Conservation (phyloP, 2,329 filamentous ascomycete species). For the Beauveria sp. region DNA sequence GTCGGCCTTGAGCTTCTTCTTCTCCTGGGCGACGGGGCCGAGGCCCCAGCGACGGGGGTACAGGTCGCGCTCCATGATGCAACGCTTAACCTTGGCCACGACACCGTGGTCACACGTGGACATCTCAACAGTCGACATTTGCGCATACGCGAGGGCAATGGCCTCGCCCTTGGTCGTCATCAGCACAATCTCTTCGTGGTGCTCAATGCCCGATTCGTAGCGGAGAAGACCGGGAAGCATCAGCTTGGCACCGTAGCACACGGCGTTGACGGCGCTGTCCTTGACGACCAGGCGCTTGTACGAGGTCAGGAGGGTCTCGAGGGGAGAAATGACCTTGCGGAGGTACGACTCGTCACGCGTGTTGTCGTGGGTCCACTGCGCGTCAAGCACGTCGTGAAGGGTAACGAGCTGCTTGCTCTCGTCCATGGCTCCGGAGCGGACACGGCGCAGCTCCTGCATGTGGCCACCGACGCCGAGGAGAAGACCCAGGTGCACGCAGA, state of each 20-base stretch:
- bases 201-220: slow-evolving; percentile 85
- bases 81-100: slow-evolving; percentile 97
- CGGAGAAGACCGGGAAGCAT: slow-evolving; percentile 95
- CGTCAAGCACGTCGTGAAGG: slow-evolving; percentile 78
- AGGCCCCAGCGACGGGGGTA: slow-evolving; percentile 97
- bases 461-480: slow-evolving; percentile 78
- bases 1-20: slow-evolving; percentile 99
- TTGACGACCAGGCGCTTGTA: slow-evolving; percentile 99
- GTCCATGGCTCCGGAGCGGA: slow-evolving; percentile 90
- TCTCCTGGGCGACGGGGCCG: slow-evolving; percentile 86
- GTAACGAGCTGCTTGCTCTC: slow-evolving; percentile 92
- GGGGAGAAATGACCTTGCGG: slow-evolving; percentile 80
- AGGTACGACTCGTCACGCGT: slow-evolving; percentile 90
- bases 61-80: slow-evolving; percentile 98
- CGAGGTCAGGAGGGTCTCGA: slow-evolving; percentile 83
- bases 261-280: slow-evolving; percentile 74
- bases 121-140: slow-evolving; percentile 97
- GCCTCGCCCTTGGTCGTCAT: slow-evolving; percentile 99
- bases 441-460: slow-evolving; percentile 96
- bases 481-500: slow-evolving; percentile 86
- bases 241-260: slow-evolving; percentile 97
- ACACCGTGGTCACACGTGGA: slow-evolving; percentile 95
- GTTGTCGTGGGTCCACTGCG: slow-evolving; percentile 95
- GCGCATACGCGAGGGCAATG: slow-evolving; percentile 89
- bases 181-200: slow-evolving; percentile 91